These are phyloP conservation scores for Zostera marina DNA, from an alignment of 116 monocot species.

Conservation along the genomic window DNA sequence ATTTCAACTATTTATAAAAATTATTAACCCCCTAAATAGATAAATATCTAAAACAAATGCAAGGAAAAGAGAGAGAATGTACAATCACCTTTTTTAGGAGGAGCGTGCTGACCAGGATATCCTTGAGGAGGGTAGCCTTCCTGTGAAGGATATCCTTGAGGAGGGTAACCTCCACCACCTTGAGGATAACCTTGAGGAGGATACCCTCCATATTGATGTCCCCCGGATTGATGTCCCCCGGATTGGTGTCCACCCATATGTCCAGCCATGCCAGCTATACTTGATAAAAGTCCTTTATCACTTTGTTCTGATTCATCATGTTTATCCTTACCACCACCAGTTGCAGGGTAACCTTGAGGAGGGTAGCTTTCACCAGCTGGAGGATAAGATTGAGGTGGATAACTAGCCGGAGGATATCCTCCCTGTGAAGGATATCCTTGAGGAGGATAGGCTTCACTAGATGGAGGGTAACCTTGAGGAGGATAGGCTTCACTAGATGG, in stretches of 20 bases:
- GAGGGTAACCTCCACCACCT: conserved; percentile 4
- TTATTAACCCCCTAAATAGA: neutral
- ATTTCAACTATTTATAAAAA: neutral
- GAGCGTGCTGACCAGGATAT: conserved; percentile 8
- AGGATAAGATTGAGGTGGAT: conserved; percentile 13
- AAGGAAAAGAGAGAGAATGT: neutral
- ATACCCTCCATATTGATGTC: conserved; percentile 2
- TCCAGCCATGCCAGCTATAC: neutral
- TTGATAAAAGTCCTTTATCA: neutral
- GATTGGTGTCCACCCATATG: neutral
- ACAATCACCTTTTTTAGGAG: conserved; percentile 9
- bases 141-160: conserved; percentile 13
- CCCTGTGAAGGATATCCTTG: conserved; percentile 11
- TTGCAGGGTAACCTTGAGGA: conserved; percentile 17
- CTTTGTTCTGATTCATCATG: neutral
- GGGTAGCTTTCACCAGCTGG: conserved; percentile 1
- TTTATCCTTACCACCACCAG: conserved; percentile 3
- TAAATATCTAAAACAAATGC: neutral
- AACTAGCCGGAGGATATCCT: neutral
- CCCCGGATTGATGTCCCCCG: neutral
- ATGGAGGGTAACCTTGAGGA: conserved; percentile 10
- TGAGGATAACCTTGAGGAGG: conserved; percentile 14
- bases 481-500: neutral
- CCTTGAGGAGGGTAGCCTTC: neutral
- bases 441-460: conserved; percentile 9